Evolutionary conservation across 352 stramenopile genomes (phyloP), one percentile per base, ranked within the genome.

Genomic region (Phytophthora fragariaefolia): DNA sequence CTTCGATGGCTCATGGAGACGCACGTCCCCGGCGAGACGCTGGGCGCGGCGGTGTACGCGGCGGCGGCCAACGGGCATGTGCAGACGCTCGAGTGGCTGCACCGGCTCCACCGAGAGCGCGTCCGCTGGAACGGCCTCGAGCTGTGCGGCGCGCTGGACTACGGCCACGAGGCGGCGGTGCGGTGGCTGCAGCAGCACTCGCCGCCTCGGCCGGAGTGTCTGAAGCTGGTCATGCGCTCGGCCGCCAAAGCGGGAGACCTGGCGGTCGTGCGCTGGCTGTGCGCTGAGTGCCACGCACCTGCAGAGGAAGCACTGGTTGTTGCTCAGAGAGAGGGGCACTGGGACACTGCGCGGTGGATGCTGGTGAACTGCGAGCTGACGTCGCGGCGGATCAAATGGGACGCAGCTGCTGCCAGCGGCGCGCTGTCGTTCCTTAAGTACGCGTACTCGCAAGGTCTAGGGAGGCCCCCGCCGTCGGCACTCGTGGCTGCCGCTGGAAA

Each of bases 171-270:
- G 10, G 30, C 69, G 1, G 59, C 69, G 1, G 49, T 90, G 4
- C 24, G 83, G 40, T 92, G 77, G 76, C 76, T 90, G 4, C 67
- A 76, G 22, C 42, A 51, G 20, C 55, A 84, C 69, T 50, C 36
- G 7, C 51, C 53, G 49, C 66, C 60, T 66, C 53, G 59, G 13
- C 30, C 40, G 9, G 60, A 74, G 40, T 66, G 66, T 28, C 56
- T 74, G 23, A 65, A 61, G 15, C 24, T 67, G 23, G 67, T 71
- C 34, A 64, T 75, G 50, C 22, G 27, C 23, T 66, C 61, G 26
- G 67, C 67, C 24, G 62, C 48, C 4, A 67, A 67, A 23, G 34
- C 49, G 10, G 62, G 67, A 2, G 65, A 71, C 49, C 48, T 68
- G 8, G 22, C 28, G 6, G 49, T 30, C 15, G 53, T 74, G 27